Evolutionary conservation across 345 rosid species (phyloP), one percentile per base, ranked within the genome.

Genomic region (Acer negundo): DNA sequence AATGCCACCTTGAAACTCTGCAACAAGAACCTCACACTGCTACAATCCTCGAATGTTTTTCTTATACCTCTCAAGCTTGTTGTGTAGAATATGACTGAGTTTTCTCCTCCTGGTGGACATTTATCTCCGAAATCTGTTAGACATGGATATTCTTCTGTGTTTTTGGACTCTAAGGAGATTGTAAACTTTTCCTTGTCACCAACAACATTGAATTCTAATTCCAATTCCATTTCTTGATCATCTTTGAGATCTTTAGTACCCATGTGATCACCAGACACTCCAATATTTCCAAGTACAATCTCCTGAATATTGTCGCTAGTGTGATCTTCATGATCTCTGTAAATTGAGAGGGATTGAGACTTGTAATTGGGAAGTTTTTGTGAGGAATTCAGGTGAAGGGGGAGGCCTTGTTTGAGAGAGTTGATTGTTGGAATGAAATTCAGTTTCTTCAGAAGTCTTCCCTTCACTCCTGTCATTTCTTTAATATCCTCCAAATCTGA

Each of bases 1-100:
- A 80, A 92, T 76, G 38, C 28, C 1, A 92, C 90, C 69, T 76
- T 86, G 40, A 90, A 86, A 74, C 93, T 96, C 79, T 85, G 85
- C 67, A 94, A 62, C 73, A 96, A 77, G 77, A 91, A 90, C 69
- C 89, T 82, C 31, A 94, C 79, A 8, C 86, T 80, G 58, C 80
- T 85, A 69, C 99, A 96, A 26, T 89, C 93, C 79, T 94, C 93
- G 10, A 90, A 94, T 4, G 99, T 96, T 75, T 90, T 96, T 73
- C 98, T 81, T 77, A 96, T 89, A 26, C 93, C 90, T 78, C 95
- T 81, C 70, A 96, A 73, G 80, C 94, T 85, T 68, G 97, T 94
- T 19, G 98, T 82, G 84, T 96, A 96, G 67, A 96, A 88, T 3
- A 94, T 84, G 9, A 96, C 87, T 0, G 91, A 77, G 4, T 88